Conservation (phyloP, 257 asterid species). For the Forsythia suspensa region DNA sequence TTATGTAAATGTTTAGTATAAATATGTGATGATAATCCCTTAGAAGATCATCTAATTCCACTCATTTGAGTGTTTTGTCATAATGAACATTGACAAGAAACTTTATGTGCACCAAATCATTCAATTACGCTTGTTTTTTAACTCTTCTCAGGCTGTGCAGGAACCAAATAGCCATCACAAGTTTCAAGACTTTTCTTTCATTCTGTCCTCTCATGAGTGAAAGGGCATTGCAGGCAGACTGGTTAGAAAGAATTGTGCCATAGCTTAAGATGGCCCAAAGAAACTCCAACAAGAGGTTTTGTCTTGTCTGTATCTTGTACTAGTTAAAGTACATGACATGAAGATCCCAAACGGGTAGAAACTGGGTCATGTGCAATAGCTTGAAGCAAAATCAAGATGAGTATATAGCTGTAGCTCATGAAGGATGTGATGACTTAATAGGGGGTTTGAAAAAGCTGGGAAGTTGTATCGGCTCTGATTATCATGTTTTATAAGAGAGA, state of each 20-base stretch:
- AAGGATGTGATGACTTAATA: slow-evolving; percentile 7
- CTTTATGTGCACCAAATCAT: not conserved
- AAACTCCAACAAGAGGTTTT: not conserved
- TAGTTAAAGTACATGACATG: not conserved
- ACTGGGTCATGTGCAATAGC: not conserved
- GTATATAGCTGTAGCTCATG: not conserved
- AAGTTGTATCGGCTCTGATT: not conserved
- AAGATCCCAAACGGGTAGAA: not conserved
- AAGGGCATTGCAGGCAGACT: not conserved
- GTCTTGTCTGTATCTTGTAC: not conserved
- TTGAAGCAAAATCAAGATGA: not conserved
- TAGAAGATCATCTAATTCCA: too few species aligned
- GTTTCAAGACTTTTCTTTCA: not conserved
- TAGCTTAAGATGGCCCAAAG: not conserved
- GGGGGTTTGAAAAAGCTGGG: not conserved
- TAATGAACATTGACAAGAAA: slow-evolving; percentile 1
- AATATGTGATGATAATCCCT: too few species aligned
- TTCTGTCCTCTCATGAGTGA: not conserved
- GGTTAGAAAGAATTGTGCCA: not conserved
- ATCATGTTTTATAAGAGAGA: not conserved
- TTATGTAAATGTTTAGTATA: too few species aligned
- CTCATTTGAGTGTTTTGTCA: too few species aligned
- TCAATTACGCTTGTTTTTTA: not conserved
- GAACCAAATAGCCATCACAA: not conserved
- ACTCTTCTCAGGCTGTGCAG: not conserved